Evolutionary conservation across 805 yeast genomes (phyloP), one percentile per base, ranked within the genome.

Genomic region (Starmera amethionina): DNA sequence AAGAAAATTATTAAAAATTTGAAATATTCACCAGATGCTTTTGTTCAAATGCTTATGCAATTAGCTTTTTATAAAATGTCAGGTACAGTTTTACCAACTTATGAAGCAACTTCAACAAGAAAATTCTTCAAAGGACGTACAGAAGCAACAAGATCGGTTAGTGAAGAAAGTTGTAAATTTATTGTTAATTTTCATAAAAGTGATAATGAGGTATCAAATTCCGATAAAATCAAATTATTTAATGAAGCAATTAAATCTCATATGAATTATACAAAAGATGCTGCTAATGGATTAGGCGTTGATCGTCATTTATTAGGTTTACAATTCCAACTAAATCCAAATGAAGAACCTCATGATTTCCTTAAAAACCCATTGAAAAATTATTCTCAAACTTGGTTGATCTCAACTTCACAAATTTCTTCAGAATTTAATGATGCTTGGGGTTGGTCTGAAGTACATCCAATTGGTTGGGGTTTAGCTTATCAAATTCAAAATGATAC

Each of bases 391-490:
- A 75, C 84, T 36, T 90, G 98, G 98, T 79, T 73, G 60, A 60
- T 90, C 39, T 83, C 95, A 15, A 78, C 96, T 3, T 87, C 96
- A 2, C 97, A 90, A 63, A 70, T 90, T 48, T 82, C 93, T 8
- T 82, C 94, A 5, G 84, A 81, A 52, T 70, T 69, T 61, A 85
- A 87, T 64, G 87, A 87, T 59, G 89, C 94, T 35, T 90, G 89
- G 72, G 98, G 98, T 30, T 90, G 88, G 86, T 77, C 96, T 15
- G 95, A 94, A 60, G 97, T 93, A 38, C 79, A 83, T 51, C 95
- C 89, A 56, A 85, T 82, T 45, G 98, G 98, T 8, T 79, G 84
- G 54, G 98, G 97, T 8, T 72, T 86, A 46, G 97, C 96, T 8
- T 90, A 90, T 68, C 86, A 88, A 86, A 72, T 90, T 55, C 88